Base-by-base conservation (phyloP, 768 basidiomycete genomes). In the Pleurotus giganteus region DNA sequence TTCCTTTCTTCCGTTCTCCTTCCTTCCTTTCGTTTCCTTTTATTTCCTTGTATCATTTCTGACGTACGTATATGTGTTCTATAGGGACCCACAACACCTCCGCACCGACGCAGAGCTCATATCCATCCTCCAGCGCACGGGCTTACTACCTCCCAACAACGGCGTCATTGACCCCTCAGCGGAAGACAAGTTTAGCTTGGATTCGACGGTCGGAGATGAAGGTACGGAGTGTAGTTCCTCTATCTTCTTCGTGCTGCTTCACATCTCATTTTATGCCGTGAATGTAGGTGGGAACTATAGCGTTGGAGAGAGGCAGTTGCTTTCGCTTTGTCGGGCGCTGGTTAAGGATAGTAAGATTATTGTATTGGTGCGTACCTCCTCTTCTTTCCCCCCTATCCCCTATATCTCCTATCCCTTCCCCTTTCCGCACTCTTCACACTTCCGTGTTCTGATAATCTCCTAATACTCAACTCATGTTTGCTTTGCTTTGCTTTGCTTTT, bases 171-270 rank as follows among this genome's bases (percentile, higher is more conserved):
- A 82, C 58, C 64, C 80, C 7, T 60, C 63, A 32, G 73, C 78
- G 6, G 79, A 84, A 58, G 74, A 79, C 13, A 91, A 91, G 63
- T 88, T 89, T 68, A 81, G 80, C 55, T 68, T 89, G 27, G 80
- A 85, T 60, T 74, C 82, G 0, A 64, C 67, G 1, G 83, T 89
- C 5, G 77, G 79, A 6, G 81, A 85, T 58, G 86, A 88, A 68
- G 86, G 85, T 73, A 50, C 45, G 67, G 55, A 23, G 17, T 41
- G 34, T 36, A 13, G 2, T 3, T 11, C 7, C 27, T 17, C n/a
- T 57, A 37, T 24, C 7, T 51, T 21, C 21, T 34, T 46, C 12
- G 13, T 2, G 23, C 12, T 15, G 19, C 28, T 27, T 15, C 47
- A 12, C 49, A 26, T n/a, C 13, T 26, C 44, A 7, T 13, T 19